phyloP scores from a whole-genome alignment of 805 yeast species.

The Ogataea haglerorum region DNA sequence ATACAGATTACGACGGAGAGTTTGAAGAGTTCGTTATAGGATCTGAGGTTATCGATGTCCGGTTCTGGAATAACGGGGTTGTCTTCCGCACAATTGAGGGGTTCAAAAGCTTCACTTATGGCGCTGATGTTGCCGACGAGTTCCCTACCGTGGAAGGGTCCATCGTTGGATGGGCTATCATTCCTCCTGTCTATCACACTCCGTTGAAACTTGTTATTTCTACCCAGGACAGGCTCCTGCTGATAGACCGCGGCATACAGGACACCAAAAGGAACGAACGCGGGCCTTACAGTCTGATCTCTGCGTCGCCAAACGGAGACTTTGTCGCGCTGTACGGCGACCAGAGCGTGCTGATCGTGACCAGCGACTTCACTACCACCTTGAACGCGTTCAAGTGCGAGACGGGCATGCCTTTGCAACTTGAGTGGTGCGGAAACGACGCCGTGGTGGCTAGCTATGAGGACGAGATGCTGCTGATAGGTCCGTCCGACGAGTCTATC shows the following conservation, averaged over 20 bases:
- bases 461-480: constrained; percentile 66
- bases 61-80: constrained; percentile 42
- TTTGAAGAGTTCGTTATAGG: constrained; percentile 52
- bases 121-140: background rate
- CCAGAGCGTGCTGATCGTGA: constrained; percentile 48
- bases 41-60: constrained; percentile 33
- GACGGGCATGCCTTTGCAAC: constrained; percentile 38
- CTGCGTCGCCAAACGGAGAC: constrained; percentile 49
- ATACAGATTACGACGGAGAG: constrained; percentile 63
- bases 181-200: constrained; percentile 20
- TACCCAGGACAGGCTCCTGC: constrained; percentile 10
- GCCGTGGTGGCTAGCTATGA: constrained; percentile 59
- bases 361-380: constrained; percentile 42
- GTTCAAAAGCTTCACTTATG: constrained; percentile 1
- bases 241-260: constrained; percentile 2
- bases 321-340: constrained; percentile 46
- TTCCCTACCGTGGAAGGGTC: constrained; percentile 1
- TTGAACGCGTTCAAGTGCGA: constrained; percentile 43
- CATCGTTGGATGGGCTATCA: constrained; percentile 22
- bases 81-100: constrained; percentile 36
- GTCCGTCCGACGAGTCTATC: constrained; percentile 60
- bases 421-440: constrained; percentile 86
- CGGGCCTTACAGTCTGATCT: constrained; percentile 18
- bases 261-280: constrained; percentile 12
- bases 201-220: constrained; percentile 18